phyloP scores from a whole-genome alignment of 2,329 filamentous ascomycete species.

The Trichoderma sp. region DNA sequence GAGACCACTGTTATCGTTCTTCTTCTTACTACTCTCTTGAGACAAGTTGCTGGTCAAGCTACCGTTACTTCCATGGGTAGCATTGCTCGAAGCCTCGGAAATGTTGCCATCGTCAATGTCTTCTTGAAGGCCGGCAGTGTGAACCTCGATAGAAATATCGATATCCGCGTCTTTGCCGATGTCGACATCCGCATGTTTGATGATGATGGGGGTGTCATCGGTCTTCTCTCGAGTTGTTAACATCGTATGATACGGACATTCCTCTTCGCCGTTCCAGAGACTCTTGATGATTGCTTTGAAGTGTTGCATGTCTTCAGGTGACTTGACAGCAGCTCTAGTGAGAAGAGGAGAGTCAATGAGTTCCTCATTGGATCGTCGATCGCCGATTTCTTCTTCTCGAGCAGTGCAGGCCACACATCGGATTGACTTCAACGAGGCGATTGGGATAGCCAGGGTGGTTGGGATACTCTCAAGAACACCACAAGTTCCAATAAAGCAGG shows the following conservation, averaged over 20 bases:
- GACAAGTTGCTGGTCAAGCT: not conserved
- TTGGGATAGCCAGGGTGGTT: not conserved
- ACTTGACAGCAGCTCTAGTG: not conserved
- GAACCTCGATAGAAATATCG: too few species aligned
- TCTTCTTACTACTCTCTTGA: not conserved
- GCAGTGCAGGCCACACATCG: slow-evolving; percentile 23
- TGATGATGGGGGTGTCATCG: not conserved
- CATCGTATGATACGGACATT: not conserved
- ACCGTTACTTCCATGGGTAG: not conserved
- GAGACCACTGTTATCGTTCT: not conserved
- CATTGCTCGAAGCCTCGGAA: not conserved
- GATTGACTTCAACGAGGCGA: slow-evolving; percentile 17
- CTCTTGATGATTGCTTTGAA: not conserved
- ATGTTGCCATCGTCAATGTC: not conserved
- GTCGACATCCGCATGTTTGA: not conserved
- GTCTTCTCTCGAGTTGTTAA: not conserved
- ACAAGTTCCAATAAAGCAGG: slow-evolving; percentile 29
- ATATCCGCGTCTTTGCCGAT: not conserved
- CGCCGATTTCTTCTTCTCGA: slow-evolving; percentile 22
- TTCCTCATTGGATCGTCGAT: slow-evolving; percentile 15
- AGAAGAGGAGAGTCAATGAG: slow-evolving; percentile 24
- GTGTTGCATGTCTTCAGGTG: not conserved
- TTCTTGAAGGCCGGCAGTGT: fast-evolving
- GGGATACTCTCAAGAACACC: slow-evolving; percentile 16
- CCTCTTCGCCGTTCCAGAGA: not conserved